A percentile compares a stretch with the other conserved stretches of the same genome.
Conservation (phyloP, 306 rosid species). For the Heteromeles arbutifolia region DNA sequence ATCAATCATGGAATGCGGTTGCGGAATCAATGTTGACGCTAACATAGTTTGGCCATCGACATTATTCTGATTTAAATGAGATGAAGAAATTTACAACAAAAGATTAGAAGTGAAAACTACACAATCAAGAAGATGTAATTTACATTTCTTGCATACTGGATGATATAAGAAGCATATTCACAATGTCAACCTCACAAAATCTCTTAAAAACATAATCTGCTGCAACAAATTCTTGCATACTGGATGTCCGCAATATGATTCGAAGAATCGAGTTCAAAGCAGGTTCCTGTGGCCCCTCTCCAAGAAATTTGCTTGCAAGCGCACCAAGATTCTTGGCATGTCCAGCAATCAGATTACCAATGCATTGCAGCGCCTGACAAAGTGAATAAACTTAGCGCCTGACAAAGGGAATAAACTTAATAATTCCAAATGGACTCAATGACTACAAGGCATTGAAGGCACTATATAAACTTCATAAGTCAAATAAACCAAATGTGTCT, state of each 20-base stretch:
- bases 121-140: neutral
- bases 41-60: constrained; percentile 80
- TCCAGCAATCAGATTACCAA: constrained; percentile 74
- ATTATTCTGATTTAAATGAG: constrained; percentile 58
- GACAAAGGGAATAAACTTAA: constrained; percentile 16
- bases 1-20: constrained; percentile 64
- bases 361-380: constrained; percentile 70
- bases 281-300: constrained; percentile 83
- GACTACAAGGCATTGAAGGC: neutral
- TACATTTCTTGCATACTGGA: neutral
- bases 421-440: neutral
- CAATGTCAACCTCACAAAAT: constrained; percentile 80
- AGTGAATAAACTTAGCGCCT: constrained; percentile 38
- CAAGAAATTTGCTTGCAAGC: constrained; percentile 75
- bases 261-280: constrained; percentile 81
- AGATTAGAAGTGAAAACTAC: constrained; percentile 5
- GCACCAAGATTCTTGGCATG: constrained; percentile 69
- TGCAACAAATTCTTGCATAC: constrained; percentile 74
- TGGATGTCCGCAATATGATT: constrained; percentile 78
- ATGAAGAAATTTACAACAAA: neutral
- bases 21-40: constrained; percentile 89
- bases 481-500: neutral
- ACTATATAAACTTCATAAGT: neutral
- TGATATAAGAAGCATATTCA: neutral
- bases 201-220: constrained; percentile 78